phyloP scores from a whole-genome alignment of 345 rosid species.

The Pseudoturritis turrita region DNA sequence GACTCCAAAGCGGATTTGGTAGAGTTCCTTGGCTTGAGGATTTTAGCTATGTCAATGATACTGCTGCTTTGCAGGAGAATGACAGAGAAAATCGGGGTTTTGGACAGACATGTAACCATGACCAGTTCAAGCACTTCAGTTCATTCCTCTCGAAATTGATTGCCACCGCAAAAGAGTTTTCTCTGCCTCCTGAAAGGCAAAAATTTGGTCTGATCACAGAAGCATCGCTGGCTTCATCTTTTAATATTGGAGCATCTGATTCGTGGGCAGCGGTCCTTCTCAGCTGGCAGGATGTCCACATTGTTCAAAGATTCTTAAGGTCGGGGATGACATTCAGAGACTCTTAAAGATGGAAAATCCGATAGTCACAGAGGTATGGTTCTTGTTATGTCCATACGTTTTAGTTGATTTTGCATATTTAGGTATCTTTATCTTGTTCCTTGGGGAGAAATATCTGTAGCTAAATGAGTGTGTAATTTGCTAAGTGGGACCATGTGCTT shows the following conservation, averaged over 20 bases:
- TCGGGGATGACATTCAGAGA: slow-evolving; percentile 47
- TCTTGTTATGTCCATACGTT: background rate
- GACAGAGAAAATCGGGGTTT: slow-evolving; percentile 21
- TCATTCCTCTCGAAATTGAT: slow-evolving; percentile 58
- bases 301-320: slow-evolving; percentile 65
- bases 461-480: slow-evolving; percentile 4
- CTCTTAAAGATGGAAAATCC: slow-evolving; percentile 43
- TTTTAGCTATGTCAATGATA: slow-evolving; percentile 43
- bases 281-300: slow-evolving; percentile 66
- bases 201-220: slow-evolving; percentile 76
- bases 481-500: background rate
- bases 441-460: background rate
- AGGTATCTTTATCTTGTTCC: background rate
- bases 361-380: slow-evolving; percentile 56
- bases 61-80: slow-evolving; percentile 34
- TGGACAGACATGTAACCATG: slow-evolving; percentile 50
- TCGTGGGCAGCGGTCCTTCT: slow-evolving; percentile 65
- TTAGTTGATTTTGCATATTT: slow-evolving; percentile 8
- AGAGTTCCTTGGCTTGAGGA: slow-evolving; percentile 65
- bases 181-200: slow-evolving; percentile 60
- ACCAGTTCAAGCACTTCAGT: slow-evolving; percentile 61
- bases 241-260: slow-evolving; percentile 45
- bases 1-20: slow-evolving; percentile 40
- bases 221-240: slow-evolving; percentile 48
- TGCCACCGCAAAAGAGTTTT: slow-evolving; percentile 54